phyloP scores from a whole-genome alignment of 352 stramenopile genomes.

The Globisporangium ultimum region DNA sequence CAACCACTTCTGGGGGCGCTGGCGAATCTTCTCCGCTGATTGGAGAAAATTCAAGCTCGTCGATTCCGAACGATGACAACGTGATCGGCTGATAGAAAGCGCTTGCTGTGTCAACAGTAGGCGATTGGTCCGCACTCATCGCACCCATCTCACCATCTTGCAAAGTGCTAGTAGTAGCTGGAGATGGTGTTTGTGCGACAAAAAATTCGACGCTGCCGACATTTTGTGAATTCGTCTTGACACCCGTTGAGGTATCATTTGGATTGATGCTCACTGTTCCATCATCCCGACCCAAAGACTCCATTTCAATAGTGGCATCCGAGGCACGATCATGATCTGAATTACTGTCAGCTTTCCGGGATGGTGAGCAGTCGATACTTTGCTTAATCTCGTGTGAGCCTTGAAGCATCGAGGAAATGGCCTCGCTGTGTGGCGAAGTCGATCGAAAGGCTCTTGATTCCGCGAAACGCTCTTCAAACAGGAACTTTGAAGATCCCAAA shows the following conservation, averaged over 20 bases:
- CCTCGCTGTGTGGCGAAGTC: neutral
- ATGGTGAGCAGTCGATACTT: neutral
- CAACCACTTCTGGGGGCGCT: neutral
- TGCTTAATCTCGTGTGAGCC: neutral
- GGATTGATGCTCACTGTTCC: neutral
- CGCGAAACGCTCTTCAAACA: neutral
- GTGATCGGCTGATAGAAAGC: conserved; percentile 33
- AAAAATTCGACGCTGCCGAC: too few species aligned
- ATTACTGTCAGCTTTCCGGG: neutral
- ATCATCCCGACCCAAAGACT: neutral
- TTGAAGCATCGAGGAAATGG: neutral
- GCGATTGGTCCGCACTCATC: neutral
- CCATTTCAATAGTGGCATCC: neutral
- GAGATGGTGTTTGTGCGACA: too few species aligned
- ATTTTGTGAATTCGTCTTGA: too few species aligned
- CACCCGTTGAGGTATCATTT: too few species aligned
- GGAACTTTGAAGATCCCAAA: neutral
- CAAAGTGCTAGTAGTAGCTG: too few species aligned
- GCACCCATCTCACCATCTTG: neutral
- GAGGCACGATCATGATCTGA: neutral
- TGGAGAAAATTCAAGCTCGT: conserved; percentile 41
- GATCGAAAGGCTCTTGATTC: too few species aligned
- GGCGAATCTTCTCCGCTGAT: conserved; percentile 4
- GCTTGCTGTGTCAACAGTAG: conserved; percentile 7
- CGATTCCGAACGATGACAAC: conserved; percentile 37